Conservation (phyloP, 345 rosid species). For the Hibiscus trionum region DNA sequence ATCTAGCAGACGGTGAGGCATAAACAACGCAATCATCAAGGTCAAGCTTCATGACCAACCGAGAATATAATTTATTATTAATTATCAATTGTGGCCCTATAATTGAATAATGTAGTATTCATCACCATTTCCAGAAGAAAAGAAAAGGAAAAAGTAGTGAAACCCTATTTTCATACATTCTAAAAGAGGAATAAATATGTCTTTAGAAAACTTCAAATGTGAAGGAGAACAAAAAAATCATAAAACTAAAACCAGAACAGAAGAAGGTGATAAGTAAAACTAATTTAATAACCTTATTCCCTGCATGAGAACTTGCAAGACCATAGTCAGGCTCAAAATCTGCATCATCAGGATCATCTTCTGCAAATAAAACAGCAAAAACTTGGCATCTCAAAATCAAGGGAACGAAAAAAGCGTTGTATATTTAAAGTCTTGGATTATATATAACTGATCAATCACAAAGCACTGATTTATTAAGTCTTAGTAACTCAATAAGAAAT, state of each 20-base stretch:
- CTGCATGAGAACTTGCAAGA: slow-evolving; percentile 28
- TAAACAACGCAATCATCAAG: not conserved
- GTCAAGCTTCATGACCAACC: not conserved
- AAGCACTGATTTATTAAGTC: not conserved
- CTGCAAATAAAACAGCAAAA: slow-evolving; percentile 44
- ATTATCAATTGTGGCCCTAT: not conserved
- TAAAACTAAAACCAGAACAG: not conserved
- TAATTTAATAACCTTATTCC: slow-evolving; percentile 49
- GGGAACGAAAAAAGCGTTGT: not conserved
- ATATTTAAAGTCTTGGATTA: not conserved
- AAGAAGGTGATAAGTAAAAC: not conserved
- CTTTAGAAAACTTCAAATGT: not conserved
- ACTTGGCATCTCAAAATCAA: slow-evolving; percentile 7
- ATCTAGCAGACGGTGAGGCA: slow-evolving; percentile 1
- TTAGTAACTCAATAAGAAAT: not conserved
- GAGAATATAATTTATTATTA: not conserved
- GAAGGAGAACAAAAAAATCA: not conserved
- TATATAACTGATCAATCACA: not conserved
- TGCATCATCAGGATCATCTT: slow-evolving; percentile 96
- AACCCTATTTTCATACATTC: not conserved
- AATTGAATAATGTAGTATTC: not conserved
- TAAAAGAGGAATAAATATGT: not conserved
- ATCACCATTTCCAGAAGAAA: not conserved
- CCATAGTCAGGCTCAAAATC: slow-evolving; percentile 89
- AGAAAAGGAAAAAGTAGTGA: not conserved